Evolutionary conservation across 2,329 filamentous ascomycete genomes (phyloP).

Genomic region (Chalaropsis thielavioides): DNA sequence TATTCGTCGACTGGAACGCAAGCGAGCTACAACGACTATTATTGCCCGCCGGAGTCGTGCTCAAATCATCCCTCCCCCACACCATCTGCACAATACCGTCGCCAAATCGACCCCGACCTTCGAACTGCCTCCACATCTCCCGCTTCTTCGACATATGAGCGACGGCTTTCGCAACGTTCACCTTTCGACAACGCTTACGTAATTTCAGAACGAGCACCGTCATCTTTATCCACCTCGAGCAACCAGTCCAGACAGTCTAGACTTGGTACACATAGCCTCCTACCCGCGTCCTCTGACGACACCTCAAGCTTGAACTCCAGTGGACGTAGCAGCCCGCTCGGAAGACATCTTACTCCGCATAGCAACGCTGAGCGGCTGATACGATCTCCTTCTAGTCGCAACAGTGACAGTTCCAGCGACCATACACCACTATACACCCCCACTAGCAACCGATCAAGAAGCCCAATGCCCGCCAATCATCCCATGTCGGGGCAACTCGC

Average conservation of each 20-base stretch:
- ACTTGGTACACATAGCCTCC: not conserved
- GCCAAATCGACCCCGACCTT: not conserved
- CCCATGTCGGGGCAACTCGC: not conserved
- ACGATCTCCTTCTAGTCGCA: not conserved
- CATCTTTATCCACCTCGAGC: not conserved
- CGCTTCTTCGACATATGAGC: not conserved
- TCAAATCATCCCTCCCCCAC: not conserved
- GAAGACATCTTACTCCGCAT: not conserved
- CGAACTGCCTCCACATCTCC: not conserved
- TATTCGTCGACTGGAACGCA: constrained; percentile 1
- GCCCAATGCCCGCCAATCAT: not conserved
- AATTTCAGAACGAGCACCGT: not conserved
- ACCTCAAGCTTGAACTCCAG: not conserved
- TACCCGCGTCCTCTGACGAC: not conserved
- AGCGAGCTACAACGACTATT: not conserved
- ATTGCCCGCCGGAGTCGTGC: not conserved
- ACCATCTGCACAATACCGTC: not conserved
- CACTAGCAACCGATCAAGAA: not conserved
- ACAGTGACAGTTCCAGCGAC: not conserved
- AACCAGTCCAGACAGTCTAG: not conserved
- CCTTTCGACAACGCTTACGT: constrained; percentile 7
- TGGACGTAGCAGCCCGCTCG: not conserved
- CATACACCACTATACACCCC: not conserved
- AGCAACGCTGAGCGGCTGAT: not conserved
- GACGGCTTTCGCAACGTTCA: not conserved